phyloP scores from a whole-genome alignment of 202 grass and related monocot species.

The Carex arenaria region DNA sequence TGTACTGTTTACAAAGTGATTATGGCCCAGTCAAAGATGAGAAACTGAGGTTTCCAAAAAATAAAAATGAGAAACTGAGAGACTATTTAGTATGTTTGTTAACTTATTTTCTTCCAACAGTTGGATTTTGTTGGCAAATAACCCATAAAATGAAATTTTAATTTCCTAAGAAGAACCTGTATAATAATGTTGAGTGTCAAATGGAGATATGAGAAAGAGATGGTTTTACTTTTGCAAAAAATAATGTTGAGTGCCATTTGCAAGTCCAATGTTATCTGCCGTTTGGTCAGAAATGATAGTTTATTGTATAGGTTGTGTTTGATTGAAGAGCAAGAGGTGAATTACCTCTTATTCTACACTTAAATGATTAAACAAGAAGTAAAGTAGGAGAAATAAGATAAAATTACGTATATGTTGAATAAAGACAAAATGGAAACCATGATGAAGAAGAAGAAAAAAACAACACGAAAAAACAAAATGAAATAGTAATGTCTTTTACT shows the following conservation, averaged over 20 bases:
- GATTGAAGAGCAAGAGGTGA: too few relatives aligned
- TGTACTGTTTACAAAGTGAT: background rate
- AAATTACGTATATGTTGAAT: too few relatives aligned
- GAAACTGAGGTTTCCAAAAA: too few relatives aligned
- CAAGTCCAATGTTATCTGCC: background rate
- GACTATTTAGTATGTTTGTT: background rate
- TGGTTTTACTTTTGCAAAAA: background rate
- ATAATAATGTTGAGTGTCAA: background rate
- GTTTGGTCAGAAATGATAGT: background rate
- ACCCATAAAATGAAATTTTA: background rate
- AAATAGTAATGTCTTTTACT: too few relatives aligned
- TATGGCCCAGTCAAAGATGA: background rate
- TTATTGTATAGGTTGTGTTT: too few relatives aligned
- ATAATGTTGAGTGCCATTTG: background rate
- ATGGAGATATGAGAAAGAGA: background rate
- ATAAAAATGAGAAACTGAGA: background rate
- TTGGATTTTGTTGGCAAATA: background rate
- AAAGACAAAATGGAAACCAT: too few relatives aligned
- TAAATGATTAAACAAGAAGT: too few relatives aligned
- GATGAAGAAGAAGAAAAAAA: too few relatives aligned
- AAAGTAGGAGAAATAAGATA: too few relatives aligned
- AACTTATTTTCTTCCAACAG: background rate
- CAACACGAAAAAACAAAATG: too few relatives aligned
- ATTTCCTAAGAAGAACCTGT: background rate
- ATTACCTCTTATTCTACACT: too few relatives aligned